These are phyloP conservation scores for Angomonas ambiguus DNA, from an alignment of 208 protist species.

Conservation along the genomic window DNA sequence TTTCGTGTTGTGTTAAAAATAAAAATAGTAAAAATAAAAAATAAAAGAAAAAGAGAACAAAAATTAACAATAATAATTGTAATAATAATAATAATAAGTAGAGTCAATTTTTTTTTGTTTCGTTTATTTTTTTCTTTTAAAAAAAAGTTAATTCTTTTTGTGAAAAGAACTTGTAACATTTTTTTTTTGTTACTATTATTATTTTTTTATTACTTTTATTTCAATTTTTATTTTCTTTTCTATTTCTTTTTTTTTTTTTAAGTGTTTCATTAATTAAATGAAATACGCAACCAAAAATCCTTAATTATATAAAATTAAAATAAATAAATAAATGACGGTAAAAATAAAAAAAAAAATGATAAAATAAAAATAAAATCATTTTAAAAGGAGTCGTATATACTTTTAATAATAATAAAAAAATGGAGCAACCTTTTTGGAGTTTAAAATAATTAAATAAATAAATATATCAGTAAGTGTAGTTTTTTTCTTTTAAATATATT, in stretches of 20 bases:
- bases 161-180: neutral
- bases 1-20: slow-evolving; percentile 1
- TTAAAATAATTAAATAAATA: neutral
- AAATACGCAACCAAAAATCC: neutral
- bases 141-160: neutral
- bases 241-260: neutral
- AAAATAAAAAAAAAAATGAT: slow-evolving; percentile 3
- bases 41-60: slow-evolving; percentile 10
- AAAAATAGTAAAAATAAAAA: slow-evolving; percentile 12
- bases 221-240: neutral
- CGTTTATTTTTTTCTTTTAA: slow-evolving; percentile 5
- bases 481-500: neutral
- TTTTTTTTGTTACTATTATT: slow-evolving; percentile 1
- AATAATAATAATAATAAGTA: slow-evolving; percentile 15
- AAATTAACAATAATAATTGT: slow-evolving; percentile 15
- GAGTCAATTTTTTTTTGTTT: neutral
- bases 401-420: slow-evolving; percentile 3
- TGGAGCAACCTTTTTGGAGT: too few species aligned
- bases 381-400: slow-evolving; percentile 2
- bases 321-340: slow-evolving; percentile 3
- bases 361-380: neutral
- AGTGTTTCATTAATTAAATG: slow-evolving; percentile 8
- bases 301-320: neutral
- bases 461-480: neutral
- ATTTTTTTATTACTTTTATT: neutral